Percentiles rank a stretch among this genome's conserved stretches.
Evolutionary conservation across 192 early-diverging fungal genomes (phyloP).

Genomic region (Backusella westeae): DNA sequence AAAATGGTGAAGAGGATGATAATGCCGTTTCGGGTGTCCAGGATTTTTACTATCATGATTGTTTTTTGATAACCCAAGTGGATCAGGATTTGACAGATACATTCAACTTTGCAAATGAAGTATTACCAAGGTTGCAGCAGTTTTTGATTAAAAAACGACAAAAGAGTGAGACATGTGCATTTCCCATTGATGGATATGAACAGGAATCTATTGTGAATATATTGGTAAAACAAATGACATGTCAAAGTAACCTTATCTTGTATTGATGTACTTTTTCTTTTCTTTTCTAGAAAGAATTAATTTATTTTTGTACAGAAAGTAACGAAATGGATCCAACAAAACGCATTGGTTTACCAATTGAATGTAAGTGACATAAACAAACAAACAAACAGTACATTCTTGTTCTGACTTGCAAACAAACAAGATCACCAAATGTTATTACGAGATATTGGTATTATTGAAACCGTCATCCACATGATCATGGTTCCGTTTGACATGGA

Average conservation of each 20-base stretch:
- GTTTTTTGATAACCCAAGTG: conserved; percentile 16
- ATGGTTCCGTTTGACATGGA: conserved; percentile 15
- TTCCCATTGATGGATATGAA: conserved; percentile 12
- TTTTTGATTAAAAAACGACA: conserved; percentile 16
- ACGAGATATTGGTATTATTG: conserved; percentile 23
- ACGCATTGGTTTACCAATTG: conserved; percentile 14
- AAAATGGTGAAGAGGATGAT: not conserved
- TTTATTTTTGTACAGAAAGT: conserved; percentile 24
- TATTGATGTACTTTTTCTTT: not conserved
- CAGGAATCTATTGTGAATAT: conserved; percentile 14
- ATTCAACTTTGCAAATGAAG: conserved; percentile 25
- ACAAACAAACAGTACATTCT: too few species aligned
- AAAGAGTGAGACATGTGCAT: not conserved
- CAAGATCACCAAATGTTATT: conserved; percentile 20
- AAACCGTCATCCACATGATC: conserved; percentile 23
- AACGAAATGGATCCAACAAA: conserved; percentile 9
- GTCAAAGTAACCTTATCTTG: not conserved
- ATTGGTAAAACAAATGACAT: not conserved
- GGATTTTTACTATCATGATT: conserved; percentile 27
- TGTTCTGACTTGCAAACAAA: not conserved
- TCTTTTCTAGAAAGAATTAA: not conserved
- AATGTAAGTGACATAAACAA: conserved; percentile 16
- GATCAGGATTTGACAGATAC: not conserved
- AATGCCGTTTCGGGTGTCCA: conserved; percentile 12
- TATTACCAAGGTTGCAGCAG: conserved; percentile 11